Evolutionary conservation across 371 early-diverging fungal genomes (phyloP), one percentile per base, ranked within the genome.

Genomic region (Rhizopus sp.): DNA sequence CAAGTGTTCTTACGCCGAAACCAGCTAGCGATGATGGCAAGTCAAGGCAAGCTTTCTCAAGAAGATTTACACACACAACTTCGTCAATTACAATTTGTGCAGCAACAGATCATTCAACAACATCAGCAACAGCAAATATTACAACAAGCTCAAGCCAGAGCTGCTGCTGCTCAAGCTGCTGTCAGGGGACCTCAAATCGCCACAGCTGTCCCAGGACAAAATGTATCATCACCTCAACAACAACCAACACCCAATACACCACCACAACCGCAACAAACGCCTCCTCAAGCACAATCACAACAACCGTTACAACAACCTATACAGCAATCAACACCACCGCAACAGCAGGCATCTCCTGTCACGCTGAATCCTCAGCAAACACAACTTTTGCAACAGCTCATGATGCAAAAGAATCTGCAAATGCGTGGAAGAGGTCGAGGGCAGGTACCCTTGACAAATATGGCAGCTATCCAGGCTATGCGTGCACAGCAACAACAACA

Each of bases 341-440:
- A 32, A 10, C 55, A 35, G 16, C 40, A 46, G 32, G 55, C 37
- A 13, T 9, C 47, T 31, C 58, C 63, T 53, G 37, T 41, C 49
- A 46, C 45, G 38, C 29, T 70, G 39, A 77, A 50, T 49, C 56
- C 62, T 32, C 69, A 60, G 47, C 68, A 72, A 38, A 64, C 56
- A 1, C 77, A 69, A 16, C 35, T 72, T 31, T 31, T 70, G 17
- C 75, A 74, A 46, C 72, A 68, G 7, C 39, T 77, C 6, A 70
- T 77, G 66, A 39, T 69, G 34, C 73, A 73, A 52, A 50, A 64
- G 45, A 63, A 51, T 23, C 30, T 65, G 30, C 31, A 59, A 13
- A 60, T 60, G 60, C 50, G 66, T 34, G 76, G 73, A 5, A 56
- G 72, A 37, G 76, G 71, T 17, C 61, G 69, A 16, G 70, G 71